Evolutionary conservation across 257 asterid species (phyloP), one percentile per base, ranked within the genome.

Genomic region (Solanum chilense): DNA sequence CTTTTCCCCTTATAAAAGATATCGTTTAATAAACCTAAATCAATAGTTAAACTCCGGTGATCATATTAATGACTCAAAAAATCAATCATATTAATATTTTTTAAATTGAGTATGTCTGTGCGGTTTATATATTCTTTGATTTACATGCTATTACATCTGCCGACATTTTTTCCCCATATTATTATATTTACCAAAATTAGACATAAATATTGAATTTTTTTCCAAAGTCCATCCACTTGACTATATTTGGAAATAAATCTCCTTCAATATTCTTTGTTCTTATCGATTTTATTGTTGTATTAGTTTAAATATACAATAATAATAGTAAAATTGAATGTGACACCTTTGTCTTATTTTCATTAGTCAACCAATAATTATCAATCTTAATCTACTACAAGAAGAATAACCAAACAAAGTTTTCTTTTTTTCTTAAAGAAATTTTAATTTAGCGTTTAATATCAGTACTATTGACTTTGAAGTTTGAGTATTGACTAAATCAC

Each of bases 81-180:
- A 56, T 56, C 64, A 56, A 18, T 18, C 5, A 11, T 10, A 5
- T 56, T 4, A 56, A 18, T 56, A 0, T 2, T 5, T 56, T 42
- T 56, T 56, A 11, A 18, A 23, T 56, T 10, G 1, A 20, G 7
- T 56, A 0, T 56, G n/a, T 7, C 0, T 7, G 2, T 18, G 5
- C 1, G 5, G 12, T 20, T 56, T 56, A 0, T 20, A 20, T 7
- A 7, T 56, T 7, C 0, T 7, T 1, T 56, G 25, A 0, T 56
- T 52, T 18, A 5, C n/a, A 18, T 0, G 12, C 12, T 56, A 56
- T 18, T 56, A 7, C 4, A 56, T 88, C 73, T 87, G 91, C 85
- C 83, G 84, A 83, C 88, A 86, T 73, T 69, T 86, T 78, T 45
- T 25, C 25, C 18, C 13, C 41, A 45, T 25, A 45, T 25, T n/a